These are phyloP conservation scores for Cutaneotrichosporon cutaneum DNA, from an alignment of 1,284 basidiomycete genomes.

Conservation along the genomic window DNA sequence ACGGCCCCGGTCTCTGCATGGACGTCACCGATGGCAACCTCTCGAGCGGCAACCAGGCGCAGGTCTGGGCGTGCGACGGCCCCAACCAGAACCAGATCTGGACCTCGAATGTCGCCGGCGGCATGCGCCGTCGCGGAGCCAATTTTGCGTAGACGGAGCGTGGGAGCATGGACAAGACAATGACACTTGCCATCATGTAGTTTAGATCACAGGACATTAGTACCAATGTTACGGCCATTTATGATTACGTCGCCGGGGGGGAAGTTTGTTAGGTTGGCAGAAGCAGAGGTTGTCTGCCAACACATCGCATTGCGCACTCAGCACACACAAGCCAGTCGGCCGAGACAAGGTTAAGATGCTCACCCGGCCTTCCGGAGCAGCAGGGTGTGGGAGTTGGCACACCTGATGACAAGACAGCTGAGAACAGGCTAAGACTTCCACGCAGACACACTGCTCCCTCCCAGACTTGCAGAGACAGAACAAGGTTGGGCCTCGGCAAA, in stretches of 20 bases:
- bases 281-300: too few species aligned
- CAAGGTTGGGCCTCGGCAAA: too few species aligned
- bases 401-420: too few species aligned
- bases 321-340: too few species aligned
- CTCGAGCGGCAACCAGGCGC: slow-evolving; percentile 21
- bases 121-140: slow-evolving; percentile 10
- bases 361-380: too few species aligned
- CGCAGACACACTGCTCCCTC: too few species aligned
- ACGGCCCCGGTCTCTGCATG: slow-evolving; percentile 25
- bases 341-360: too few species aligned
- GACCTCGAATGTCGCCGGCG: slow-evolving; percentile 15
- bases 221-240: neutral
- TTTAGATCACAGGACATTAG: neutral
- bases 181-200: neutral
- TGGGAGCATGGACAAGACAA: neutral
- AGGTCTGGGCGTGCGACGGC: slow-evolving; percentile 28
- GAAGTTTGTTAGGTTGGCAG: too few species aligned
- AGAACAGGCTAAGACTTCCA: too few species aligned
- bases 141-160: neutral
- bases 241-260: neutral
- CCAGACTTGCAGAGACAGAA: too few species aligned
- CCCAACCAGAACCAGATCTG: slow-evolving; percentile 46
- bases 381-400: too few species aligned
- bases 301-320: too few species aligned
- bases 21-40: slow-evolving; percentile 29